phyloP scores from a whole-genome alignment of 495 filamentous ascomycete genomes.

The Neurospora sp. region DNA sequence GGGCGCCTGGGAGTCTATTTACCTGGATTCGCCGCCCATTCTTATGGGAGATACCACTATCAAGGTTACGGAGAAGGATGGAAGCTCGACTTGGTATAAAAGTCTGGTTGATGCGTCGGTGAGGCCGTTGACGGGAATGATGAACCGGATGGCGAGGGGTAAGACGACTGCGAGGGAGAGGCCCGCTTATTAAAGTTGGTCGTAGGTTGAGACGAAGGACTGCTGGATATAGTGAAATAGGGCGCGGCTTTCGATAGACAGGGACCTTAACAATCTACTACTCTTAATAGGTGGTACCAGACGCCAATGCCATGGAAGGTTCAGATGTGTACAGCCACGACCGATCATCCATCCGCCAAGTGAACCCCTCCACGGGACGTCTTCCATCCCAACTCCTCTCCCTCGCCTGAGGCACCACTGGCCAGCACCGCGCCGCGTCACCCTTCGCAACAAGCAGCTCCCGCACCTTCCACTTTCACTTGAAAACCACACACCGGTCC shows the following conservation, averaged over 20 bases:
- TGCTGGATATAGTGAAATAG: too few relatives aligned
- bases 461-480: not conserved
- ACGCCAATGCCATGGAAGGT: too few relatives aligned
- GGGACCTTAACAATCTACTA: too few relatives aligned
- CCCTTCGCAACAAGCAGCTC: not conserved
- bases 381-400: not conserved
- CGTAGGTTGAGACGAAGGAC: not conserved
- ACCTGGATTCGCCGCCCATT: conserved; percentile 12
- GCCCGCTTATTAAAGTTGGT: not conserved
- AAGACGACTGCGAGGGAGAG: not conserved
- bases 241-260: too few relatives aligned
- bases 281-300: too few relatives aligned
- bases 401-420: not conserved
- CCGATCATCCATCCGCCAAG: too few relatives aligned
- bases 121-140: not conserved
- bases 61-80: not conserved
- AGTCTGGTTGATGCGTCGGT: not conserved
- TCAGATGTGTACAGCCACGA: too few relatives aligned
- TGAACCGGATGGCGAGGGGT: not conserved
- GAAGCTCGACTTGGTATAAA: not conserved
- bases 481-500: not conserved
- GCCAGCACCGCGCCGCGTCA: not conserved
- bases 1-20: conserved; percentile 11
- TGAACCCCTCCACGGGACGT: too few relatives aligned
- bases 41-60: conserved; percentile 3